Percentiles rank a stretch among this genome's conserved stretches.
Conservation (phyloP, 2,329 filamentous ascomycete genomes). For the Fusarium tjaetaba region DNA sequence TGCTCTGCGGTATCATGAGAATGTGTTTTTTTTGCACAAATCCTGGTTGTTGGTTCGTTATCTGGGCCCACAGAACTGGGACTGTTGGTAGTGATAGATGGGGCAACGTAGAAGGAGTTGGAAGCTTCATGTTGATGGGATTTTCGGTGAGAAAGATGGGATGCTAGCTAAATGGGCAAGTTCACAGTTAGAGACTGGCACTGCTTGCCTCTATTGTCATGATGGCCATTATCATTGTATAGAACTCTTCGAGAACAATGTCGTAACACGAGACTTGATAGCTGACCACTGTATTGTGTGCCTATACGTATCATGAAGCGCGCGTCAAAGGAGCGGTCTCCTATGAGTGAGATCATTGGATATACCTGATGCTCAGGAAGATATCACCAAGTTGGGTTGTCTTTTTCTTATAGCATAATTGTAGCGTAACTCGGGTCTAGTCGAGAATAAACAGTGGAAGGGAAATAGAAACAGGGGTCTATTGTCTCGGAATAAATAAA, state of each 20-base stretch:
- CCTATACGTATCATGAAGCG: background rate
- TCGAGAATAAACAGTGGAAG: background rate
- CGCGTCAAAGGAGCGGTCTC: background rate
- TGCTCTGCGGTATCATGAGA: conserved; percentile 23
- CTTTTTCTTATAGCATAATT: background rate
- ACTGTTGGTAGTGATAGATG: conserved; percentile 18
- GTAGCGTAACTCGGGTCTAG: background rate
- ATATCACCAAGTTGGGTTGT: conserved; percentile 16
- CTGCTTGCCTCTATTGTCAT: background rate
- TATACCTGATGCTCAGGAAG: conserved; percentile 37
- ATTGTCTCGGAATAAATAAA: background rate
- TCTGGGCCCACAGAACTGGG: conserved; percentile 32
- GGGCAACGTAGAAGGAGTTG: conserved; percentile 15
- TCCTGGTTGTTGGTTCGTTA: conserved; percentile 15
- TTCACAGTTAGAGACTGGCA: background rate
- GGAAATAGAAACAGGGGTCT: background rate
- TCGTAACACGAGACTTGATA: background rate
- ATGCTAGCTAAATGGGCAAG: background rate
- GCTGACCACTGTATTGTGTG: background rate
- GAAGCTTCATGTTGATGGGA: conserved; percentile 1
- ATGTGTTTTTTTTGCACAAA: conserved; percentile 24
- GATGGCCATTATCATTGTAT: background rate
- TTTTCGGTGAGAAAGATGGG: background rate
- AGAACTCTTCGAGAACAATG: background rate
- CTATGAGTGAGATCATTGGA: background rate